Base-by-base conservation (phyloP, 768 basidiomycete genomes). In the Termitomyces sp. region DNA sequence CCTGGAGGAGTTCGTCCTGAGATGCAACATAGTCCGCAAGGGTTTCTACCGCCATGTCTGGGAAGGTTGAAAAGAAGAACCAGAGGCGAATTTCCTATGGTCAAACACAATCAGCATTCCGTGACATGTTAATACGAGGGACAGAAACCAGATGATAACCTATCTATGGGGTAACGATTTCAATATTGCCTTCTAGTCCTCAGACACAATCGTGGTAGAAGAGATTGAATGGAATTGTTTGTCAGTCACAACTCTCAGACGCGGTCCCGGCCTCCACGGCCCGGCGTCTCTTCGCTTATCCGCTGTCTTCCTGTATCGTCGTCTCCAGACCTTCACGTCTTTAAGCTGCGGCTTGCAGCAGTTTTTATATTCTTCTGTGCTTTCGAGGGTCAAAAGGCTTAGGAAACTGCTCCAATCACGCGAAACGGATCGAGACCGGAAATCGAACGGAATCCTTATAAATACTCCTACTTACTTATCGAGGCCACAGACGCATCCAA, bases 1-100 rank as follows among this genome's bases (percentile, higher is more conserved):
- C 79, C 59, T 75, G 72, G 32, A 82, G 70, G 27, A 83, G 75
- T 46, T 77, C 73, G 23, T 80, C 76, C 58, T 83, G 81, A 29
- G 76, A 77, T 49, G 73, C 67, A 16, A 83, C 65, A 59, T 73
- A 78, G 48, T 82, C 82, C 4, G 71, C 67, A 7, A 82, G 70
- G 5, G 78, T 78, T 71, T 59, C 53, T 12, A 6, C 37, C 5
- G 53, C 31, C 58, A 62, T 59, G 17, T 31, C 25, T 37, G 25
- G n/a, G 17, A 17, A 35, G n/a, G 4, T 42, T 29, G 16, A 23
- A 27, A 37, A n/a, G 10, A 38, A 25, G 17, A n/a, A 31, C 19
- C 31, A 41, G 19, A 49, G 31, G 16, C 47, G 40, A 56, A 31
- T 42, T 17, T 32, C 19, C n/a, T 19, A 5, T 19, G 23, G 38